Evolutionary conservation across 2,329 filamentous ascomycete genomes (phyloP), one percentile per base, ranked within the genome.

Genomic region (Neofusicoccum umdonicola): DNA sequence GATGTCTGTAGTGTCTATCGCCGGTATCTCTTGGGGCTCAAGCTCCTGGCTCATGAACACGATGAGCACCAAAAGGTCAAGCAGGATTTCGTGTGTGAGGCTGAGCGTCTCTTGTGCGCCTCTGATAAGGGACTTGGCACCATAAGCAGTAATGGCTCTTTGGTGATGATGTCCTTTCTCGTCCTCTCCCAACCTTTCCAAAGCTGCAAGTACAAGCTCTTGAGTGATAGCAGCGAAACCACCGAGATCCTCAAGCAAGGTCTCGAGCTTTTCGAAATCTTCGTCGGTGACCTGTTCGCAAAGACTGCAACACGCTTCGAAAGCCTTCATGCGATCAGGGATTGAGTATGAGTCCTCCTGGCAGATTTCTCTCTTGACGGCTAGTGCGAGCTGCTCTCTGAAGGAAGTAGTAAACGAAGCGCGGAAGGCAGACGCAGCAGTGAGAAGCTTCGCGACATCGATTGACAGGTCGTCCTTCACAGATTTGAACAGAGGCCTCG

Each of bases 31-130:
- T 47, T 89, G 87, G 68, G 88, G 86, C 65, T 93, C 90, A 62
- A 91, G 85, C 72, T 95, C 92, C 44, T 88, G 89, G 74, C 95
- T 90, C 83, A 98, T 90, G 75, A 97, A 93, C 9, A 95, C 85
- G 15, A 96, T 83, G 6, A 99, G 83, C 2, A 95, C 84, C 2
- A 98, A 81, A 65, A 98, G 86, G 72, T 94, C 92, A 67, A 96
- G 87, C 58, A 96, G 87, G 8, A 95, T 82, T 66, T 87, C 87
- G 78, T 88, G 88, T 66, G 90, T 89, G 37, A 91, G 78, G 58
- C 90, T 84, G 6, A 95, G 85, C 12, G 86, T 89, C 73, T 98
- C 93, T 72, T 94, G 90, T 0, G 91, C 87, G 6, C 92, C 89
- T 67, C 88, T 88, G 11, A 96, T 85, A 13, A 93, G 82, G 1